Evolutionary conservation across 2,329 filamentous ascomycete genomes (phyloP), one percentile per base, ranked within the genome.

Genomic region (Chaetomium sp.): DNA sequence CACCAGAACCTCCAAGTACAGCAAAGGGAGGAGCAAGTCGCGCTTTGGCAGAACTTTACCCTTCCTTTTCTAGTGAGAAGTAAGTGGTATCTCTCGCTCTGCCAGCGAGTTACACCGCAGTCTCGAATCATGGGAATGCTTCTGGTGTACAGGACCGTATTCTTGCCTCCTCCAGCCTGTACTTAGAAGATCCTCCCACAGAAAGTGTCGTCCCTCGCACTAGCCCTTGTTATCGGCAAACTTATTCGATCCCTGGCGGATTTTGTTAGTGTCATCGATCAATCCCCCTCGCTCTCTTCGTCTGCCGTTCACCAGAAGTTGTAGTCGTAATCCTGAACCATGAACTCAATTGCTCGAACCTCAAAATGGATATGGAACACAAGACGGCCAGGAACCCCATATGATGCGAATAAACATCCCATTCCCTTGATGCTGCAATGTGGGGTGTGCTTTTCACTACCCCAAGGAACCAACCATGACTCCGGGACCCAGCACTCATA

Each of bases 361-460:
- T 59, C 57, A 29, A 54, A 38, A 55, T 57, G 58, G 55, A 62
- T 59, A 56, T 64, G 62, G 60, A 64, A 65, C 61, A 58, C 60
- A 58, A 60, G 57, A 64, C 60, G 65, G 67, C 55, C 67, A 65
- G 63, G 58, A 62, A 51, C 51, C 55, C 65, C 53, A 33, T 47
- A 58, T 62, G 67, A 71, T 67, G 70, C 70, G 60, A 70, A 71
- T 56, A 69, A 70, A 70, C 70, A 70, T 70, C 67, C 67, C 67
- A 70, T 72, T 72, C 70, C 70, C 69, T 68, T 31, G 67, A 72
- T 72, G 70, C 69, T 69, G 70, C 67, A 70, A 70, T 66, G 65
- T 35, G 67, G 65, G 69, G 69, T 62, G 67, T 62, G 59, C 57
- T 68, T 68, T 63, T 42, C 61, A 68, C 54, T 61, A 61, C 67